A percentile compares a stretch with the other conserved stretches of the same genome.
These are phyloP conservation scores for Coemansia sp. DNA, from an alignment of 192 early-diverging fungal species.

Conservation along the genomic window DNA sequence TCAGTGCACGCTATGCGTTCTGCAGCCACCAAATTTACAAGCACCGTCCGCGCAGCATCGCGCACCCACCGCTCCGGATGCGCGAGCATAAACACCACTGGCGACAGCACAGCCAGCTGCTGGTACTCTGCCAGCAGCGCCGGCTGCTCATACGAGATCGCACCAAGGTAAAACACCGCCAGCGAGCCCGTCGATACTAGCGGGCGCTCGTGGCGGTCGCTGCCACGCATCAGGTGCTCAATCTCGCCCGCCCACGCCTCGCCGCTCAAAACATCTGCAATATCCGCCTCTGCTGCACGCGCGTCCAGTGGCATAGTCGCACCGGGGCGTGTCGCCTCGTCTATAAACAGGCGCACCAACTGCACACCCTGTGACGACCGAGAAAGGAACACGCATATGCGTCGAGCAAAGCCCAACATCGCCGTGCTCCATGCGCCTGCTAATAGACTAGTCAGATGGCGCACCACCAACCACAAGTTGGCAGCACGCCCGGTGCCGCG, in stretches of 20 bases:
- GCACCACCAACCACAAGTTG: conserved; percentile 38
- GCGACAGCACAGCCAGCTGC: conserved; percentile 23
- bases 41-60: conserved; percentile 39
- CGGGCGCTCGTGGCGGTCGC: neutral
- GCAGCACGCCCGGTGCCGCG: neutral
- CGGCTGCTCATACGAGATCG: conserved; percentile 43
- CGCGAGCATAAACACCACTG: conserved; percentile 35
- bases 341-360: conserved; percentile 23
- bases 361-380: conserved; percentile 34
- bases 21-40: conserved; percentile 37
- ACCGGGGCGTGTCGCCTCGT: conserved; percentile 21
- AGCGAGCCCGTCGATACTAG: conserved; percentile 31
- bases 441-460: conserved; percentile 29
- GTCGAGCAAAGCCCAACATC: conserved; percentile 30
- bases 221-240: conserved; percentile 5
- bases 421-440: conserved; percentile 18
- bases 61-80: conserved; percentile 42
- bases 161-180: conserved; percentile 40
- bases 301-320: conserved; percentile 20
- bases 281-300: neutral
- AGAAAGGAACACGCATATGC: conserved; percentile 43
- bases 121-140: conserved; percentile 14
- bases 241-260: conserved; percentile 40
- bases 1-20: conserved; percentile 23
- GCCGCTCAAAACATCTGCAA: conserved; percentile 1